A percentile compares a stretch with the other conserved stretches of the same genome.
Conservation (phyloP, 768 basidiomycete species). For the Termitomyces sp. region DNA sequence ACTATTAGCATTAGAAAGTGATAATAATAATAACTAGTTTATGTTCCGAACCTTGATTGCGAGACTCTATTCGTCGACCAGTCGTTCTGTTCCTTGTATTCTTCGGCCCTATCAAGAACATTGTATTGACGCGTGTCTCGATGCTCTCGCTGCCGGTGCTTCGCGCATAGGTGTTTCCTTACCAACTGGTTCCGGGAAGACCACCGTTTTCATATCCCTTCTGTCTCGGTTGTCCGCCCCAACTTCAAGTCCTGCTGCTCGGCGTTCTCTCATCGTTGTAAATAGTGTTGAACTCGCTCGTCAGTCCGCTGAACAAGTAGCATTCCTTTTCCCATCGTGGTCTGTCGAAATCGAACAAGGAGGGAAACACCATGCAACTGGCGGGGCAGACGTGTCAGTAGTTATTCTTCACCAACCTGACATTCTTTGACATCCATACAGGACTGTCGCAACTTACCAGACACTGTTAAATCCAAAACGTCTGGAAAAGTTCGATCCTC, state of each 20-base stretch:
- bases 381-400: conserved; percentile 79
- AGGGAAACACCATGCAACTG: conserved; percentile 65
- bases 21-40: no score
- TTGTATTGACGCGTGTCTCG: conserved; percentile 73
- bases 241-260: conserved; percentile 37
- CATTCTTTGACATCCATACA: conserved; percentile 22
- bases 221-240: conserved; percentile 60
- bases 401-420: background rate
- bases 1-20: no score
- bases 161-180: conserved; percentile 81
- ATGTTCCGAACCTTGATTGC: conserved; percentile 9
- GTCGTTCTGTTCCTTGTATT: conserved; percentile 19
- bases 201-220: conserved; percentile 86
- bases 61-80: conserved; percentile 6
- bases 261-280: conserved; percentile 75
- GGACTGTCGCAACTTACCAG: conserved; percentile 89
- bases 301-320: conserved; percentile 78
- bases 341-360: conserved; percentile 93
- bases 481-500: conserved; percentile 72
- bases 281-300: conserved; percentile 86
- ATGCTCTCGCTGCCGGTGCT: conserved; percentile 63
- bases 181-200: conserved; percentile 87
- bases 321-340: conserved; percentile 64
- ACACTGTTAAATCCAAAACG: conserved; percentile 65
- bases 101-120: conserved; percentile 88